Evolutionary conservation across 2,329 filamentous ascomycete species (phyloP), one percentile per base, ranked within the genome.

Genomic region (Fusarium cicatricum): DNA sequence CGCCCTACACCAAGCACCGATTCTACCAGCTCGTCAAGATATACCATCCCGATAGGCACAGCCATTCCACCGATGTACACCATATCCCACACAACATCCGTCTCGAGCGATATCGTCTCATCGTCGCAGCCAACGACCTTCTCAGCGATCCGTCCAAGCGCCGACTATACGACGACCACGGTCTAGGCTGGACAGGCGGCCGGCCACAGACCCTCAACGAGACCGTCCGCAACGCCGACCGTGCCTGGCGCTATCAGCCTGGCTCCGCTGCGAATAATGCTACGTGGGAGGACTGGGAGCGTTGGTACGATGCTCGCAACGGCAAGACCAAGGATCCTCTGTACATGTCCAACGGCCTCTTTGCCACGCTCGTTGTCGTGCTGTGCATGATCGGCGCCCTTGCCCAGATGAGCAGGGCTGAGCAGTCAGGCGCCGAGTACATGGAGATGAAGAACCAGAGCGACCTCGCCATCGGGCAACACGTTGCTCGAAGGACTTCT

Each of bases 221-320:
- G 16, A 57, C 56, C 14, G 52, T 70, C 2, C 71, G 80, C 33
- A 62, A 72, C 3, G 72, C 75, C 14, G 78, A 85, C 58, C 73
- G 70, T 19, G 69, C 74, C 5, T 87, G 84, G 84, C 78, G 82
- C 31, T 66, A 76, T 12, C 71, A 72, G 29, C 77, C 79, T 0
- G 79, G 78, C 19, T 82, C 75, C 49, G 73, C 84, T 11, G 82
- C 81, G 44, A 76, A 77, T 65, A 98, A 98, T 72, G 95, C 92
- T 1, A 98, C 95, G 0, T 99, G 95, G 95, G 95, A 99, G 72
- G 95, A 99, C 73, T 97, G 93, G 93, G 91, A 97, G 77, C 82
- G 82, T 38, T 96, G 90, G 88, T 84, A 90, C 66, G 80, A 85
- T 29, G 73, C 80, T 73, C 71, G 79, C 70, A 73, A 80, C 42